phyloP scores from a whole-genome alignment of 2,329 filamentous ascomycete genomes.

The Tympanopsis confertula region DNA sequence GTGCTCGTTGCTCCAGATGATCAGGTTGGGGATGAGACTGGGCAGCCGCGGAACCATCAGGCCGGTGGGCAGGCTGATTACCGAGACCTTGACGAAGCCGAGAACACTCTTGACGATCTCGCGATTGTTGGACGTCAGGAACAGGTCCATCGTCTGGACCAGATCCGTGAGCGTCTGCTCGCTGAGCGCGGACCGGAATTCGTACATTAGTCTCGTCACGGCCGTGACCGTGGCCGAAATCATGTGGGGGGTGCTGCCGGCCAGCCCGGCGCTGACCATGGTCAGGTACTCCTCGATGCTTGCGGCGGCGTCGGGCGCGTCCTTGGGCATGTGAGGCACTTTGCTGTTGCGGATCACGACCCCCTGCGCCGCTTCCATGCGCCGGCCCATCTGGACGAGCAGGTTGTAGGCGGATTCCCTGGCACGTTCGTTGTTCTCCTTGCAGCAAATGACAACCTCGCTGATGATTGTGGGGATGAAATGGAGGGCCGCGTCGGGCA shows the following conservation, averaged over 20 bases:
- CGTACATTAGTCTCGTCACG: constrained; percentile 81
- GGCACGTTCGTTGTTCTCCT: constrained; percentile 94
- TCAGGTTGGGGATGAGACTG: constrained; percentile 74
- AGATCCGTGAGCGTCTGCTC: constrained; percentile 66
- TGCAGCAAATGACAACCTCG: constrained; percentile 91
- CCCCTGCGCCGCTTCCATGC: constrained; percentile 55
- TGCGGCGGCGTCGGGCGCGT: constrained; percentile 66
- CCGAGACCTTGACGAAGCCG: constrained; percentile 91
- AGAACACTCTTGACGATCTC: constrained; percentile 92
- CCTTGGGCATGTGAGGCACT: constrained; percentile 73
- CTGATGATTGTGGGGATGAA: constrained; percentile 87
- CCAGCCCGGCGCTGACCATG: constrained; percentile 93
- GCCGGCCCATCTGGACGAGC: constrained; percentile 76
- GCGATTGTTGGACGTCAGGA: constrained; percentile 89
- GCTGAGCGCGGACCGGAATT: constrained; percentile 66
- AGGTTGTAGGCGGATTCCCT: constrained; percentile 82
- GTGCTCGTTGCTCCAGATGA: constrained; percentile 96
- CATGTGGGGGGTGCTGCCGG: constrained; percentile 89
- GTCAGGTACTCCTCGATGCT: constrained; percentile 92
- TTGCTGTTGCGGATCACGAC: constrained; percentile 74
- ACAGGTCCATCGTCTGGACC: constrained; percentile 89
- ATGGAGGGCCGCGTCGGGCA: constrained; percentile 69
- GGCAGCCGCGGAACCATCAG: constrained; percentile 68
- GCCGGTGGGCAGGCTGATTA: constrained; percentile 71
- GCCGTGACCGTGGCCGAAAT: constrained; percentile 94